phyloP scores from a whole-genome alignment of 2,329 filamentous ascomycete genomes.

The Pezicula radicicola region DNA sequence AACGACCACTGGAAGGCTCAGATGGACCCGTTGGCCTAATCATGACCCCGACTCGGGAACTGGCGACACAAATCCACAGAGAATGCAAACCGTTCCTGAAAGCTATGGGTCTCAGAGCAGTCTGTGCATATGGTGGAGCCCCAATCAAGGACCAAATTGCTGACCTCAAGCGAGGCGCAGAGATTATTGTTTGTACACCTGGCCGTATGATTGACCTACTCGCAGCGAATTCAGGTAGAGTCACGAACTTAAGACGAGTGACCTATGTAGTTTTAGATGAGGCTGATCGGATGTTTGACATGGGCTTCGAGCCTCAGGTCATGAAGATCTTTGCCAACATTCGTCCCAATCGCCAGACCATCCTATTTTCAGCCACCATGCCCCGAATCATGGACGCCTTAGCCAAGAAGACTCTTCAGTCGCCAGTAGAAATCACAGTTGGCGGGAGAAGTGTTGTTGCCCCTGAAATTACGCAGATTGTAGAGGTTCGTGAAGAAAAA shows the following conservation, averaged over 20 bases:
- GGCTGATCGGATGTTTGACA: conserved; percentile 98
- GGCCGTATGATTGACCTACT: conserved; percentile 95
- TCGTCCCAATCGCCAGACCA: conserved; percentile 87
- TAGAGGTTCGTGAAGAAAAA: conserved; percentile 80
- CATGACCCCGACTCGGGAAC: conserved; percentile 90
- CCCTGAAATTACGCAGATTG: conserved; percentile 89
- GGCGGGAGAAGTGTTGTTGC: conserved; percentile 85
- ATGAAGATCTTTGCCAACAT: conserved; percentile 94
- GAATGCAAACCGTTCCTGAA: conserved; percentile 96
- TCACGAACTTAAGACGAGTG: conserved; percentile 84
- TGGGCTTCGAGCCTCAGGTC: conserved; percentile 98
- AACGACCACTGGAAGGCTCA: conserved; percentile 73
- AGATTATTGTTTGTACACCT: conserved; percentile 93
- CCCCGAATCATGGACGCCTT: conserved; percentile 88
- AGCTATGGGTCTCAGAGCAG: conserved; percentile 76
- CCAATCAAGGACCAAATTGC: conserved; percentile 98
- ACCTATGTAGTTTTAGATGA: conserved; percentile 96
- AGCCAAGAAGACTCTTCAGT: conserved; percentile 82
- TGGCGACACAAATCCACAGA: conserved; percentile 89
- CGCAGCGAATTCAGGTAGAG: conserved; percentile 88
- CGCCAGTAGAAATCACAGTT: conserved; percentile 87
- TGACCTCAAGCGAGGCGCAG: conserved; percentile 89
- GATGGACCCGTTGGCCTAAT: conserved; percentile 88
- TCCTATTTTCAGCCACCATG: conserved; percentile 95
- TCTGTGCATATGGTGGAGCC: conserved; percentile 91